phyloP scores from a whole-genome alignment of 495 filamentous ascomycete genomes.

The Aspergillus diversus region DNA sequence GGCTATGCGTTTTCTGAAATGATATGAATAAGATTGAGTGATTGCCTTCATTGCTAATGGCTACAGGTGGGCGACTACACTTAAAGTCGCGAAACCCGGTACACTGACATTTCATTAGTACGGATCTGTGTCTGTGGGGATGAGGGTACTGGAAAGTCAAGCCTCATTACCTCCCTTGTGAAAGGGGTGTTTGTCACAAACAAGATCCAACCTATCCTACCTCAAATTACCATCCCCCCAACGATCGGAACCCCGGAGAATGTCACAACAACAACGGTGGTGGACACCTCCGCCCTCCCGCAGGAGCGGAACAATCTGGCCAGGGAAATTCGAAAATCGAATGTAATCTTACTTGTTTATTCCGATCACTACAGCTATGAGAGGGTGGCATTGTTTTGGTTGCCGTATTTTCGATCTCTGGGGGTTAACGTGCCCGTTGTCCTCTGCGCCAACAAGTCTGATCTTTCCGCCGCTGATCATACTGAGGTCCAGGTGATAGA shows the following conservation, averaged over 20 bases:
- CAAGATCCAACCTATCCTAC: slow-evolving; percentile 92
- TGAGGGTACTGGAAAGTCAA: slow-evolving; percentile 68
- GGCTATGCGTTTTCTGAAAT: slow-evolving; percentile 12
- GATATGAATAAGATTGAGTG: slow-evolving; percentile 18
- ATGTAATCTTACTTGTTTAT: slow-evolving; percentile 96
- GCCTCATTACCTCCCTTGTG: slow-evolving; percentile 66
- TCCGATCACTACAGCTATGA: slow-evolving; percentile 99
- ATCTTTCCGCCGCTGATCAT: slow-evolving; percentile 66
- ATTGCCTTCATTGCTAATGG: slow-evolving; percentile 32
- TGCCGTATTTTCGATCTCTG: slow-evolving; percentile 93
- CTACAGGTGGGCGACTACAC: slow-evolving; percentile 35
- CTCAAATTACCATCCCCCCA: slow-evolving; percentile 90
- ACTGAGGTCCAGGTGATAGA: slow-evolving; percentile 80
- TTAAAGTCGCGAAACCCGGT: slow-evolving; percentile 10
- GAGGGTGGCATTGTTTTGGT: slow-evolving; percentile 94
- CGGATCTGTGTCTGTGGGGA: slow-evolving; percentile 97
- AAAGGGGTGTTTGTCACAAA: slow-evolving; percentile 92
- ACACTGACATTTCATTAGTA: slow-evolving; percentile 55
- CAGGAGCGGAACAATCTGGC: slow-evolving; percentile 87
- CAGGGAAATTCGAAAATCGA: slow-evolving; percentile 93
- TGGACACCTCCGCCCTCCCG: slow-evolving; percentile 94
- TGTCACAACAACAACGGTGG: slow-evolving; percentile 92
- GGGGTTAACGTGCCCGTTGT: slow-evolving; percentile 99
- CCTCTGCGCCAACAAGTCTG: slow-evolving; percentile 95
- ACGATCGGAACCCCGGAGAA: slow-evolving; percentile 88